phyloP scores from a whole-genome alignment of 495 filamentous ascomycete species.

The Extremus antarcticus region DNA sequence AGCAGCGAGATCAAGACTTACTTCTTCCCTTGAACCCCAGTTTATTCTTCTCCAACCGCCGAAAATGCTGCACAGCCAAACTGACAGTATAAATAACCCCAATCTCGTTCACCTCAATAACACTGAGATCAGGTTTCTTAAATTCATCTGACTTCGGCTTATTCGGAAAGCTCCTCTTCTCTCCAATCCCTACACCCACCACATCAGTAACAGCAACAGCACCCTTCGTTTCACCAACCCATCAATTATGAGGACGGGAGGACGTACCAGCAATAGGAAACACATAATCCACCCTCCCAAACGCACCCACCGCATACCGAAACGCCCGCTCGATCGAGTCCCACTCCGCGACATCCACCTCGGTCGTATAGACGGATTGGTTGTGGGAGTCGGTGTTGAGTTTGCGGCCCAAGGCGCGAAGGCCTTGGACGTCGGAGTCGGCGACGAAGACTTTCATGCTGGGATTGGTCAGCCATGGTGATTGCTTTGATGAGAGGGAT shows the following conservation, averaged over 20 bases:
- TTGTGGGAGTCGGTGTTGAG: constrained; percentile 1
- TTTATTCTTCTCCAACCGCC: constrained; percentile 1
- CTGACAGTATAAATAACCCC: constrained; percentile 10
- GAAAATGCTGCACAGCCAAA: constrained; percentile 12
- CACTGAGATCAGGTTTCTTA: constrained; percentile 5
- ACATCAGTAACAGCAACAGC: too few relatives aligned
- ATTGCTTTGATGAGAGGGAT: background rate
- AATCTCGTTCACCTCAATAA: constrained; percentile 8
- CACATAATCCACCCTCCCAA: constrained; percentile 7
- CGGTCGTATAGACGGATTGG: background rate
- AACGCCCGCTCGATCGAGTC: constrained; percentile 7
- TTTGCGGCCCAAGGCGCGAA: background rate
- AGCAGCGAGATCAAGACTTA: too few relatives aligned
- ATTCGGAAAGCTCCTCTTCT: constrained; percentile 3
- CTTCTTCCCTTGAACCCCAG: constrained; percentile 11
- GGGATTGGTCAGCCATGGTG: background rate
- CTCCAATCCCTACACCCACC: constrained; percentile 1
- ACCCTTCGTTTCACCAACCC: too few relatives aligned
- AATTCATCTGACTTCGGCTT: background rate
- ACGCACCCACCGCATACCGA: background rate
- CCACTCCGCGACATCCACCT: constrained; percentile 10
- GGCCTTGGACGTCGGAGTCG: constrained; percentile 3
- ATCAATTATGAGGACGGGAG: background rate
- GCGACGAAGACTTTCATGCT: constrained; percentile 9
- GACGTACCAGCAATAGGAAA: constrained; percentile 9